Percentiles rank a stretch among this genome's conserved stretches.
These are phyloP conservation scores for Penicillium expansum DNA, from an alignment of 2,329 filamentous ascomycete species.

Conservation along the genomic window DNA sequence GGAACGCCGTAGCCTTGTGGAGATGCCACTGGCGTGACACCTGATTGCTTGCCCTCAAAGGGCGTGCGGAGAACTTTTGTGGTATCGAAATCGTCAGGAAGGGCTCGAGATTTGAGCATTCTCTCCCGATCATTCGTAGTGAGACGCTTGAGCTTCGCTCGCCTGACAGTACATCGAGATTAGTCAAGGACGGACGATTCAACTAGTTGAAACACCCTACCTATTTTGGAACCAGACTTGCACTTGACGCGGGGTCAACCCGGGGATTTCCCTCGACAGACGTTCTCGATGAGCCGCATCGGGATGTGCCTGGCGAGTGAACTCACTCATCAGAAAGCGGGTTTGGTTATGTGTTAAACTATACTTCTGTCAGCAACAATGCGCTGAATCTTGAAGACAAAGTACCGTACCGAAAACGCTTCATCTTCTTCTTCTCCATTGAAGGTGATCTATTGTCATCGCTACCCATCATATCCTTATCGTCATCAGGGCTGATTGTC, in stretches of 20 bases:
- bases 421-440: conserved; percentile 44
- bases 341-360: conserved; percentile 95
- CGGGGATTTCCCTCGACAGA: conserved; percentile 84
- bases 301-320: conserved; percentile 88
- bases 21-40: conserved; percentile 50
- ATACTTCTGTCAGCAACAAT: conserved; percentile 8
- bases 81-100: conserved; percentile 61
- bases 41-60: conserved; percentile 46
- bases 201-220: conserved; percentile 51
- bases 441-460: conserved; percentile 30
- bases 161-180: conserved; percentile 36
- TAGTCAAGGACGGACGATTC: neutral
- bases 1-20: conserved; percentile 41
- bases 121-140: conserved; percentile 61
- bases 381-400: neutral
- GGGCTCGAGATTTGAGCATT: conserved; percentile 58
- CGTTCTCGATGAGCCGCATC: conserved; percentile 87
- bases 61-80: conserved; percentile 57
- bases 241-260: conserved; percentile 85
- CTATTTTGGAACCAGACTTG: conserved; percentile 99
- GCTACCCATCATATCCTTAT: conserved; percentile 27
- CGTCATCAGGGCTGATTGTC: conserved; percentile 30
- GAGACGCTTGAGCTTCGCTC: conserved; percentile 61
- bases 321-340: conserved; percentile 96
- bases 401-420: conserved; percentile 41